Evolutionary conservation across 192 early-diverging fungal species (phyloP).

Genomic region (Dimargaris verticillata): DNA sequence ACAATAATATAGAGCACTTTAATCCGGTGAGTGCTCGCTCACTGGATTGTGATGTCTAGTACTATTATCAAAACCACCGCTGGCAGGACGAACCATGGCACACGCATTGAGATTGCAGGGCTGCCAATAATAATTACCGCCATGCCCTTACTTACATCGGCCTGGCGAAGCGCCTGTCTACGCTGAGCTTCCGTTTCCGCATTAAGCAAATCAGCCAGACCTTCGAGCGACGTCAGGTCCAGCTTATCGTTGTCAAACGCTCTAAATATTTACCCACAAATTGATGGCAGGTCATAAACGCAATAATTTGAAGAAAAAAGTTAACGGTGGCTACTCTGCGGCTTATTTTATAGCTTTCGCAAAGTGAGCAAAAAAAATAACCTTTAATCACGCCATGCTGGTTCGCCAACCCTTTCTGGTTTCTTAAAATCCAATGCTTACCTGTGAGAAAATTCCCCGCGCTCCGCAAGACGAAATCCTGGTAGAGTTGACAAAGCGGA

Average conservation of each 20-base stretch:
- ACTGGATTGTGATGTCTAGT: background rate
- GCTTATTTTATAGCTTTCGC: background rate
- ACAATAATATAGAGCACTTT: background rate
- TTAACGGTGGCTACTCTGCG: background rate
- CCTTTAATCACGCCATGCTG: background rate
- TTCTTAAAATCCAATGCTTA: slow-evolving; percentile 9
- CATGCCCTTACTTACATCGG: slow-evolving; percentile 22
- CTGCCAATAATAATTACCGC: no score
- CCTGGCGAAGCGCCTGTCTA: slow-evolving; percentile 45
- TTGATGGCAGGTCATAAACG: background rate
- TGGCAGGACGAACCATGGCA: no score
- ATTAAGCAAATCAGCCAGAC: slow-evolving; percentile 54
- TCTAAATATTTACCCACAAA: slow-evolving; percentile 13
- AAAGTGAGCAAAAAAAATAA: background rate
- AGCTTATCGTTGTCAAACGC: slow-evolving; percentile 58
- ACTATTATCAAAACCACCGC: no score
- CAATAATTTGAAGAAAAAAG: background rate
- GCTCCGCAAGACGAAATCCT: slow-evolving; percentile 44
- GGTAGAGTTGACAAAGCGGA: slow-evolving; percentile 27
- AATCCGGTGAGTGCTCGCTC: background rate
- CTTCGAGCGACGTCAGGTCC: slow-evolving; percentile 55
- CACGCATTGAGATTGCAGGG: no score
- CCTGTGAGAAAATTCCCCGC: slow-evolving; percentile 60
- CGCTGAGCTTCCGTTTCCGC: slow-evolving; percentile 66
- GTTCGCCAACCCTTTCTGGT: background rate